Evolutionary conservation across 768 basidiomycete genomes (phyloP).

Genomic region (Amanita brunnescens): DNA sequence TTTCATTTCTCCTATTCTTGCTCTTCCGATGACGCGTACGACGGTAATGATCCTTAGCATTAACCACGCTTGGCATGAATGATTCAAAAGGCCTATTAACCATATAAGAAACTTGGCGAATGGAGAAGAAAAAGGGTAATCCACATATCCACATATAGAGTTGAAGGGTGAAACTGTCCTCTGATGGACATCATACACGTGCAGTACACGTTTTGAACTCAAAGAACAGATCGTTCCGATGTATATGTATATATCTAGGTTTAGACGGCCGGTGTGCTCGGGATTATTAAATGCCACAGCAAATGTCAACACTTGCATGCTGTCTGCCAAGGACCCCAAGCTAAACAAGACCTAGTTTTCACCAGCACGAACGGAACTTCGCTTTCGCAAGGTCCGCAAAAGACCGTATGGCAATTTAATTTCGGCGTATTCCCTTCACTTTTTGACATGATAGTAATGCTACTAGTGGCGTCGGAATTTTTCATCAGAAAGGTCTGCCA

Average conservation of each 20-base stretch:
- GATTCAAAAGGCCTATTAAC: background rate
- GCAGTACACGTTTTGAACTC: constrained; percentile 15
- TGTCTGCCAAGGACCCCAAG: background rate
- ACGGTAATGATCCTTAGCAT: background rate
- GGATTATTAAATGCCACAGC: background rate
- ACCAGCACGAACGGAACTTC: background rate
- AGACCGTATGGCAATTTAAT: constrained; percentile 6
- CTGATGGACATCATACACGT: constrained; percentile 16
- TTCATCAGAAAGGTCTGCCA: constrained; percentile 4
- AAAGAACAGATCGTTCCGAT: constrained; percentile 1
- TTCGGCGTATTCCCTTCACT: constrained; percentile 4
- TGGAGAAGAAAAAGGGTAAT: background rate
- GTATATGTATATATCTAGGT: background rate
- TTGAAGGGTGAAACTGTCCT: background rate
- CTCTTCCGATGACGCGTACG: constrained; percentile 1
- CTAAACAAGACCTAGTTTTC: background rate
- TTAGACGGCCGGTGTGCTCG: background rate
- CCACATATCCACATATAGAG: background rate
- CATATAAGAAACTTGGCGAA: background rate
- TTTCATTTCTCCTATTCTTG: constrained; percentile 4
- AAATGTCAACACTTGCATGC: constrained; percentile 1
- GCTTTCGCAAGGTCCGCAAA: background rate
- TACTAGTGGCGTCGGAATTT: constrained; percentile 3
- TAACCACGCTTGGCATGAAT: background rate
- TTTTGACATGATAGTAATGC: background rate